These are phyloP conservation scores for Podaxis sp. DNA, from an alignment of 768 basidiomycete genomes.

Conservation along the genomic window DNA sequence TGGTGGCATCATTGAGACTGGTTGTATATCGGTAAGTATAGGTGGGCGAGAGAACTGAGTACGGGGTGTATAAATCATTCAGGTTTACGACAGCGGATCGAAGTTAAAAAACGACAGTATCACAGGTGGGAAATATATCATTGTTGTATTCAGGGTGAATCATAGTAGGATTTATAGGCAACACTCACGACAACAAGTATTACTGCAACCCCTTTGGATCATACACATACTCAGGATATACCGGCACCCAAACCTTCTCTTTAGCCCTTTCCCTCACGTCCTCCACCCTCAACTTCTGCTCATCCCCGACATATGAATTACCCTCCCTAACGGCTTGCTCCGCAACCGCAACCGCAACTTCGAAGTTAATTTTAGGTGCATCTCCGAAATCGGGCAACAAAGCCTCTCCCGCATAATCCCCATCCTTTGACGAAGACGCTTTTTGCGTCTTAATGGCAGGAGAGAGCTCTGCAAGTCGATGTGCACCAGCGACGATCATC, in stretches of 20 bases:
- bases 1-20: too few species aligned
- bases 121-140: too few species aligned
- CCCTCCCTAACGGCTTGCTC: constrained; percentile 79
- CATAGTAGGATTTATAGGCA: too few species aligned
- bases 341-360: constrained; percentile 81
- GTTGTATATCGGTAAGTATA: too few species aligned
- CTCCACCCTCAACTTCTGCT: constrained; percentile 29
- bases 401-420: constrained; percentile 60
- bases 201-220: constrained; percentile 49
- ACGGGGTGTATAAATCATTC: too few species aligned
- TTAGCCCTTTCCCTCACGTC: constrained; percentile 54
- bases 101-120: too few species aligned
- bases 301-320: constrained; percentile 43
- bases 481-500: constrained; percentile 87
- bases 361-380: constrained; percentile 72
- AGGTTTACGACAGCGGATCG: too few species aligned
- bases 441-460: constrained; percentile 55
- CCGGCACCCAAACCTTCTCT: constrained; percentile 60
- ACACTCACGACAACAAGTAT: too few species aligned
- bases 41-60: too few species aligned
- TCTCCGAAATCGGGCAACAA: constrained; percentile 79
- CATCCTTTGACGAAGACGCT: constrained; percentile 5
- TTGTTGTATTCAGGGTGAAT: too few species aligned
- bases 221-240: constrained; percentile 65
- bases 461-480: constrained; percentile 71